Evolutionary conservation across 345 rosid genomes (phyloP).

Genomic region (Tarenaya hassleriana): DNA sequence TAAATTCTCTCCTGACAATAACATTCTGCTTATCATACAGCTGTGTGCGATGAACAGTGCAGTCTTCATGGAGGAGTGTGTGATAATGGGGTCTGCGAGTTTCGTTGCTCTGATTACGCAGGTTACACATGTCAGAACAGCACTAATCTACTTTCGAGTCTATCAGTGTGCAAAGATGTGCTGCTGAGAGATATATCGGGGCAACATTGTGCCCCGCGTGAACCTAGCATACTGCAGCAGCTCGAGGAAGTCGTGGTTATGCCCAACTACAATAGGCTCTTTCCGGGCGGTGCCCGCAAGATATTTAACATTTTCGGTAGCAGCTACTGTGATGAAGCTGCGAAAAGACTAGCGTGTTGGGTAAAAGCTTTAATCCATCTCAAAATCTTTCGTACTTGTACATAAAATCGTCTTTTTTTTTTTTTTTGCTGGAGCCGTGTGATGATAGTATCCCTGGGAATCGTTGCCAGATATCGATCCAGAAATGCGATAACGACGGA

Average conservation of each 20-base stretch:
- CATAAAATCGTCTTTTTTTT: too few relatives aligned
- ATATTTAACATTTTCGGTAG: conserved; percentile 67
- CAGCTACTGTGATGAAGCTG: conserved; percentile 81
- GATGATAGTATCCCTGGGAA: too few relatives aligned
- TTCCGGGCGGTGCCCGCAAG: conserved; percentile 84
- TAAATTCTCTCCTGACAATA: not conserved
- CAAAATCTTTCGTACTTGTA: too few relatives aligned
- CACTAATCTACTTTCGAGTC: conserved; percentile 71
- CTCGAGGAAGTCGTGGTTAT: conserved; percentile 95
- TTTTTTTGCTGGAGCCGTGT: too few relatives aligned
- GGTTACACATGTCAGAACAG: conserved; percentile 98
- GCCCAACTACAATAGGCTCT: conserved; percentile 88
- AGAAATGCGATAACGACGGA: conserved; percentile 85
- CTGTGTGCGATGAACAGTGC: conserved; percentile 95
- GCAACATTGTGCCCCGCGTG: conserved; percentile 94
- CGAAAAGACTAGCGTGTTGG: conserved; percentile 96
- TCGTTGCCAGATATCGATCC: conserved; percentile 77
- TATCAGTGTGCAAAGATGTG: conserved; percentile 80
- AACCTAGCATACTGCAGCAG: conserved; percentile 83
- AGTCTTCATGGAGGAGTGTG: conserved; percentile 99
- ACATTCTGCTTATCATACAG: conserved; percentile 36
- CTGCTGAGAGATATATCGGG: conserved; percentile 67
- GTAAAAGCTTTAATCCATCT: conserved; percentile 33
- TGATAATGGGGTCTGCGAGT: conserved; percentile 96
- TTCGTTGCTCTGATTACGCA: conserved; percentile 98